Percentiles rank a stretch among this genome's conserved stretches.
These are phyloP conservation scores for Cercospora sesami DNA, from an alignment of 2,329 filamentous ascomycete species.

Conservation along the genomic window DNA sequence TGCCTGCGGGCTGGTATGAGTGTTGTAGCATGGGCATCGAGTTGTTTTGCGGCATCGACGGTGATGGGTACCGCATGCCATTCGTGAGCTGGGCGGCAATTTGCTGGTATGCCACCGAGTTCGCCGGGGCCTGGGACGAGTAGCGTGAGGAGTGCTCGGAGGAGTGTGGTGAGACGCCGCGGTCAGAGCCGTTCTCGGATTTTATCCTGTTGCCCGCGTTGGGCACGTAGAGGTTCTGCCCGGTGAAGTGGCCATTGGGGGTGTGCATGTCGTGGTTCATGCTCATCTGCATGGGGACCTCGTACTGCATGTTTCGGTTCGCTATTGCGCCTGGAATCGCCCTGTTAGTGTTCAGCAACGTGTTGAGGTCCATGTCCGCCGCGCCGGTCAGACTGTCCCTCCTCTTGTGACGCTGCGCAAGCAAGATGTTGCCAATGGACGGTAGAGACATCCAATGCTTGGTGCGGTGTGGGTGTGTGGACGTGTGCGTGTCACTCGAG, in stretches of 20 bases:
- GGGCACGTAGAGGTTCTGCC: conserved; percentile 50
- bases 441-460: conserved; percentile 37
- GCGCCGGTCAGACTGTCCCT: conserved; percentile 39
- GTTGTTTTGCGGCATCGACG: conserved; percentile 48
- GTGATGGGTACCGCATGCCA: conserved; percentile 57
- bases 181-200: conserved; percentile 61
- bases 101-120: conserved; percentile 47
- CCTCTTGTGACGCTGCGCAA: conserved; percentile 36
- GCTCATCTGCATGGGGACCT: conserved; percentile 38
- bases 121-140: conserved; percentile 58
- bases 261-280: conserved; percentile 36
- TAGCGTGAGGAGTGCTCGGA: conserved; percentile 59
- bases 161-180: conserved; percentile 56
- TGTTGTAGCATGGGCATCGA: conserved; percentile 58
- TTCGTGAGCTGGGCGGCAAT: conserved; percentile 54
- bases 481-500: conserved; percentile 17
- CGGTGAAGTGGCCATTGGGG: conserved; percentile 37
- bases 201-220: conserved; percentile 54
- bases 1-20: conserved; percentile 53
- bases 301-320: conserved; percentile 43
- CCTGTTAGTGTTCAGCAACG: conserved; percentile 43
- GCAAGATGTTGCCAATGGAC: conserved; percentile 35
- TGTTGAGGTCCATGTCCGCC: conserved; percentile 40
- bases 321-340: conserved; percentile 32
- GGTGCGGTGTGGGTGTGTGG: conserved; percentile 4